Percentiles rank a stretch among this genome's conserved stretches.
Evolutionary conservation across 495 filamentous ascomycete genomes (phyloP).

Genomic region (Mytilinidion resinicola): DNA sequence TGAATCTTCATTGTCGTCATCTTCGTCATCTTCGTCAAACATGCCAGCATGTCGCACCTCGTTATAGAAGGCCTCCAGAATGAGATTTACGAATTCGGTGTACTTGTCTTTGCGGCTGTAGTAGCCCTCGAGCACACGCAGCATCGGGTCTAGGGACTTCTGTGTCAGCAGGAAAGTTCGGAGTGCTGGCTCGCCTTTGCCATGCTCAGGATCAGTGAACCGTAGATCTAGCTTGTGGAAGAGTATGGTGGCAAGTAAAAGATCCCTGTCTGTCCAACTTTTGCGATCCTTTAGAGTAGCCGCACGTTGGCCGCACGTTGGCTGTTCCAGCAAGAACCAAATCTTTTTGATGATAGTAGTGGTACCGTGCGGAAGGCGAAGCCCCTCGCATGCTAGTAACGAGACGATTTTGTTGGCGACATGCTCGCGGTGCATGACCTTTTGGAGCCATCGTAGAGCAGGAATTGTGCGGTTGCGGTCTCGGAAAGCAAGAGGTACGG

Average conservation of each 20-base stretch:
- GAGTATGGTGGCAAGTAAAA: slow-evolving; percentile 51
- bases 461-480: slow-evolving; percentile 38
- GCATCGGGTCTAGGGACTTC: slow-evolving; percentile 45
- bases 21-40: background rate
- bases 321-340: slow-evolving; percentile 61
- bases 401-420: slow-evolving; percentile 51
- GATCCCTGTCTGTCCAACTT: slow-evolving; percentile 48
- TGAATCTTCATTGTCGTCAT: background rate
- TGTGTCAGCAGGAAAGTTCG: slow-evolving; percentile 55
- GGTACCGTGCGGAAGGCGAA: slow-evolving; percentile 41
- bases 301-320: slow-evolving; percentile 44
- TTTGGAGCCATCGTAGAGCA: slow-evolving; percentile 46
- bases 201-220: slow-evolving; percentile 47
- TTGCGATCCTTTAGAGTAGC: slow-evolving; percentile 43
- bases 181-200: slow-evolving; percentile 37
- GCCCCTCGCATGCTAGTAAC: slow-evolving; percentile 45
- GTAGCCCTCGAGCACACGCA: slow-evolving; percentile 37
- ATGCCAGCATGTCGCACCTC: background rate
- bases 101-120: background rate
- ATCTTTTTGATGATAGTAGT: slow-evolving; percentile 47
- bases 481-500: no score
- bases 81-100: background rate
- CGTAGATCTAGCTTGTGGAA: slow-evolving; percentile 57
- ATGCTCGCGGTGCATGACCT: slow-evolving; percentile 45
- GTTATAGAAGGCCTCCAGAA: background rate